Base-by-base conservation (phyloP, 2,329 filamentous ascomycete species). In the Chrysoporthe cubensis region DNA sequence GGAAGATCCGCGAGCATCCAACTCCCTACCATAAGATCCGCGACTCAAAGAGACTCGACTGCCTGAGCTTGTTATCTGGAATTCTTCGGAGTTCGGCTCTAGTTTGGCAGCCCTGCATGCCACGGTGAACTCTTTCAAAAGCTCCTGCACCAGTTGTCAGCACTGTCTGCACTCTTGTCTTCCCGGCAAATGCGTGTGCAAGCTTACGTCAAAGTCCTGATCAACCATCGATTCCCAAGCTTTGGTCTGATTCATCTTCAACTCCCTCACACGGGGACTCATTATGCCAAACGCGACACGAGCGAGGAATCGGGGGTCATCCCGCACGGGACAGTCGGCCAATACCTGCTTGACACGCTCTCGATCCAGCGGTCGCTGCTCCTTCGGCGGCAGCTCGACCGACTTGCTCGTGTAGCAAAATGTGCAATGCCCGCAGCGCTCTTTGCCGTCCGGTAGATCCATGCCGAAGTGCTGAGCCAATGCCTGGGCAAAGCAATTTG, bases 251-350 rank as follows among this genome's bases (percentile, higher is more conserved):
- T 81, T 78, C 43, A 89, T 71, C 72, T 83, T 85, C 64, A 87
- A 73, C 48, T 78, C 75, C 5, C 76, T 80, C 0, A 87, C 80
- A 1, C 87, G 77, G 0, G 88, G 88, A 71, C 86, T 90, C 57
- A 79, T 80, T 73, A 90, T 89, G 0, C 88, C 88, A 73, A 89
- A 90, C 0, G 87, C 88, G 4, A 90, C 77, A 26, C 85, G 80
- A 0, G 88, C 86, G 40, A 90, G 76, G 70, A 88, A 85, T 14
- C 87, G 76, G 2, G 88, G 80, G 73, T 90, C 88, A 59, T 90
- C 85, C 2, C 85, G 79, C 0, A 83, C 80, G 0, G 76, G 71
- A 14, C 84, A 82, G 0, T 75, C 78, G 0, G 74, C 69, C 1
- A 90, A 75, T 0, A 90, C 76, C 1, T 72, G 74, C 7, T 75